Base-by-base conservation (phyloP, 768 basidiomycete genomes). In the Agaricus sinodeliciosus region DNA sequence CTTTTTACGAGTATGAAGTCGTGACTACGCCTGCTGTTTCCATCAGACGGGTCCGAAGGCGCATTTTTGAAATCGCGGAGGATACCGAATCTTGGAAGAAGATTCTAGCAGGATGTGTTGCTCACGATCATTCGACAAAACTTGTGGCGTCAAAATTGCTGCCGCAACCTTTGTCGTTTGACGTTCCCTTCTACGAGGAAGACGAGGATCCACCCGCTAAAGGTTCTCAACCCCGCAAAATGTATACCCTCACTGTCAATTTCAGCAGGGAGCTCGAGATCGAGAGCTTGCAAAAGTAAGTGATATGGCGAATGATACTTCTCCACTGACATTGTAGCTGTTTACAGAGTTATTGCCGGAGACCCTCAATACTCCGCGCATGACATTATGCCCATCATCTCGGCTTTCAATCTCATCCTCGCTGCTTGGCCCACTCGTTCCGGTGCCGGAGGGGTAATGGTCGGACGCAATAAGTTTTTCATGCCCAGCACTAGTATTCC, bases 401-500 rank as follows among this genome's bases (percentile, higher is more conserved):
- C 85, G 8, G 84, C 84, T 3, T 61, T 87, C 44, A 87, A 89
- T 60, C 67, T 88, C 19, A 70, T 87, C 47, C 65, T 87, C 4
- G 76, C 80, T 44, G 73, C 81, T 45, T 72, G 77, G 58, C 76
- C 83, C 12, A 73, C 75, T 59, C 68, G 76, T 28, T 68, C 73
- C 1, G 67, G 75, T 63, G 67, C 85, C 65, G 78, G 67, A n/a
- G 84, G 81, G 7, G 72, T 81, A n/a, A 76, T 80, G 61, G 80
- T 86, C 9, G 84, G 85, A 1, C 69, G 78, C 48, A 83, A 84
- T 55, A 75, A 81, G 11, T 87, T 80, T 64, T 88, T 87, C 67
- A 85, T 85, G 69, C 71, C 69, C 3, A 57, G 62, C 12, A 64
- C 65, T 8, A 63, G 79, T 71, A 54, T 78, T 70, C 67, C 85